Base-by-base conservation (phyloP, 108 stramenopile genomes). In the Skeletonema potamos region DNA sequence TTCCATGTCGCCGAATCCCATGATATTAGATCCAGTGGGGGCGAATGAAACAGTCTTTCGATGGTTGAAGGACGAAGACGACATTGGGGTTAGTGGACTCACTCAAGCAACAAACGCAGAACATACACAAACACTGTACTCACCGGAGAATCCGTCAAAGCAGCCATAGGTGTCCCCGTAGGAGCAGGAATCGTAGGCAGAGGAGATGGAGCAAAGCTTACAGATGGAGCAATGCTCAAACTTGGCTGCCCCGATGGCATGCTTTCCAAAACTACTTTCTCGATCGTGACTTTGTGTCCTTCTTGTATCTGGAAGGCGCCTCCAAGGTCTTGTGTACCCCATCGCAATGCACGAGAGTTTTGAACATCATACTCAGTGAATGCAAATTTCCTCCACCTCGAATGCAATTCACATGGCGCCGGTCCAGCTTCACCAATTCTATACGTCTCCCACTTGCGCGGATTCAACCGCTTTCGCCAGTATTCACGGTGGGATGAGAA, bases 381-480 rank as follows among this genome's bases (percentile, higher is more conserved):
- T 1, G 76, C 70, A 29, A 77, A 77, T 20, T 56, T 72, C 37
- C 76, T 59, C 76, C 76, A 77, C 2, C 76, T 44, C 10, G 30
- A 33, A 18, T 77, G 44, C 17, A 46, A 44, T 7, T 77, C 63
- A 32, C 76, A 77, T 7, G 63, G 70, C 12, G 54, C 63, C 1
- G 76, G 71, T 18, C 76, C 76, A 17, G 70, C 27, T 28, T 37
- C 32, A 2, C 70, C 76, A 12, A 62, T 37, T 2, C 59, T 26
- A 17, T 58, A 67, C 24, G 70, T 60, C 41, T 73, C 72, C 17
- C 59, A 11, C 46, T 33, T 33, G 12, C 77, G 65, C 9, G 74
- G 70, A 46, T 77, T 82, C 17, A 74, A 26, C 22, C 75, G 27
- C 46, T 67, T 71, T 1, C 81, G 75, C 36, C 59, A 82, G 34